Conservation (phyloP, 176 grass and related monocot species). For the Zoysia japonica region DNA sequence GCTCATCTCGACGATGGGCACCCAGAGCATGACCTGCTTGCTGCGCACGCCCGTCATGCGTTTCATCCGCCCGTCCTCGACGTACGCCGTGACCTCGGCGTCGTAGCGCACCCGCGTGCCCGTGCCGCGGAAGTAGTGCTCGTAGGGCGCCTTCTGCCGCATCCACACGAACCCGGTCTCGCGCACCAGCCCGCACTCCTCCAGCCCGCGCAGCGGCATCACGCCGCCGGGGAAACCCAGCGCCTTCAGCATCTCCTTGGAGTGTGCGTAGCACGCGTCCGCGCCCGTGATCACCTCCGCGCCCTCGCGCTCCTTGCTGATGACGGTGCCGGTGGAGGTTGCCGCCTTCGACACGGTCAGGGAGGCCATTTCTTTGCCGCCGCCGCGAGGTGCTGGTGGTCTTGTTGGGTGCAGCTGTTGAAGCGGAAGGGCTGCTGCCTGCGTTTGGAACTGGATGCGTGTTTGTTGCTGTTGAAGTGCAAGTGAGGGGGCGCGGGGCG, state of each 20-base stretch:
- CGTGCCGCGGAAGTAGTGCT: slow-evolving; percentile 75
- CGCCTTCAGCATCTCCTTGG: slow-evolving; percentile 67
- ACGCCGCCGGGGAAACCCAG: slow-evolving; percentile 75
- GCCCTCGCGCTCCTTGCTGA: slow-evolving; percentile 43
- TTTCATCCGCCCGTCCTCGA: slow-evolving; percentile 85
- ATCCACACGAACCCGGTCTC: slow-evolving; percentile 96
- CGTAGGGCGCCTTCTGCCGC: slow-evolving; percentile 70
- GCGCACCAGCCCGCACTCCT: slow-evolving; percentile 78
- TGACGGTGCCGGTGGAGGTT: background rate
- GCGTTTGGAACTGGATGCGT: background rate
- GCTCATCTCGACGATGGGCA: slow-evolving; percentile 91
- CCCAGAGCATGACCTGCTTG: slow-evolving; percentile 91
- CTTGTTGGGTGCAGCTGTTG: background rate
- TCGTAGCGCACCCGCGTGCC: slow-evolving; percentile 72
- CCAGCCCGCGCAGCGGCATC: slow-evolving; percentile 75
- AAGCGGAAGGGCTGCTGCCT: background rate
- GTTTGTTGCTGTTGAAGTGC: background rate
- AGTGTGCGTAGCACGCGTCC: slow-evolving; percentile 72
- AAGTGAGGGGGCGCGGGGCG: background rate
- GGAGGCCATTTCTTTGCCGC: slow-evolving; percentile 44
- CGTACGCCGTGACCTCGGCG: slow-evolving; percentile 79
- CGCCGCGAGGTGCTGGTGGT: too few species aligned
- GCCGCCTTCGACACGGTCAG: slow-evolving; percentile 28
- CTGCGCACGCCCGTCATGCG: slow-evolving; percentile 79
- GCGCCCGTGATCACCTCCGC: slow-evolving; percentile 70